A percentile compares a stretch with the other conserved stretches of the same genome.
These are phyloP conservation scores for Trametes meyenii DNA, from an alignment of 768 basidiomycete species.

Conservation along the genomic window DNA sequence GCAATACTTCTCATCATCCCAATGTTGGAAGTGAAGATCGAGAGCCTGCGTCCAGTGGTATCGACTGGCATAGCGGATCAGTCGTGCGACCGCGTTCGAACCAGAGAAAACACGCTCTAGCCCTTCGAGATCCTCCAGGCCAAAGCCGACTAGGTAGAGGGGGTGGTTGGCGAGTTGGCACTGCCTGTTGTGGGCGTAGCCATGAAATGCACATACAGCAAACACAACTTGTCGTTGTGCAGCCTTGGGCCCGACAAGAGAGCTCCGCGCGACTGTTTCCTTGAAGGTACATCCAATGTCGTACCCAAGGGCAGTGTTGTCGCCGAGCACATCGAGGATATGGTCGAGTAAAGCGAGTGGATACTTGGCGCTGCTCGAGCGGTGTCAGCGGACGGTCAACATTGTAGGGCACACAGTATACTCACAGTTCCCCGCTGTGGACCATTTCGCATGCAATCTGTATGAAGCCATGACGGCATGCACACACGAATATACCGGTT, in stretches of 20 bases:
- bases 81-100: too few species aligned
- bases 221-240: neutral
- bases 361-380: neutral
- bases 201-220: too few species aligned
- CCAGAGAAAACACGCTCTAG: slow-evolving; percentile 13
- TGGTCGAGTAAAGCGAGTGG: neutral
- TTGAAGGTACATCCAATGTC: slow-evolving; percentile 20
- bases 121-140: too few species aligned
- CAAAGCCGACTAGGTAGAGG: too few species aligned
- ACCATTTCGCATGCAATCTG: neutral
- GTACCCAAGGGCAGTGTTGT: slow-evolving; percentile 1
- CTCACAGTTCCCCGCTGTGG: neutral
- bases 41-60: too few species aligned
- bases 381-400: neutral
- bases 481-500: neutral
- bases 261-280: neutral
- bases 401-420: neutral
- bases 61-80: too few species aligned
- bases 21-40: too few species aligned
- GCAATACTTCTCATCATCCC: too few species aligned
- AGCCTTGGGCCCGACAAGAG: neutral
- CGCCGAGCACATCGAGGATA: neutral
- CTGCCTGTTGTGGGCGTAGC: too few species aligned
- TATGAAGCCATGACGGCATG: slow-evolving; percentile 1
- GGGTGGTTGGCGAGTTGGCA: too few species aligned